phyloP scores from a whole-genome alignment of 164 flowering plant species.

The Stephania japonica region DNA sequence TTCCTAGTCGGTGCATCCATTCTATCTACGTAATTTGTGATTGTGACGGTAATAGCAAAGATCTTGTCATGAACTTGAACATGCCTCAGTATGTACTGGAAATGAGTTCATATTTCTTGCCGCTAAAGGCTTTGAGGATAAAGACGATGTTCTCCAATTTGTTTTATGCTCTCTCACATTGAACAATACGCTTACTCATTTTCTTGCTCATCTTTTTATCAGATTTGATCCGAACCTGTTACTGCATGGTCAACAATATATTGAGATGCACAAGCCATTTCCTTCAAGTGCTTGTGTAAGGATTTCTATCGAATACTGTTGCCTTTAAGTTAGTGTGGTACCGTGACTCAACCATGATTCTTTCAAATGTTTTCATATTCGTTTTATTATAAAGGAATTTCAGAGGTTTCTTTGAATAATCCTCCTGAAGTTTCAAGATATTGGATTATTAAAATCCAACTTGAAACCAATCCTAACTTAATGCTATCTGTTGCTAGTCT shows the following conservation, averaged over 20 bases:
- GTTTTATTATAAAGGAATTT: not conserved
- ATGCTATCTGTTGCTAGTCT: not conserved
- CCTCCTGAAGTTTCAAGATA: not conserved
- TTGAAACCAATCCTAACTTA: not conserved
- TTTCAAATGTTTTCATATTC: not conserved
- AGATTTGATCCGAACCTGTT: conserved; percentile 81
- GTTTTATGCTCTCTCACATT: conserved; percentile 4
- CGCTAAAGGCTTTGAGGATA: not conserved
- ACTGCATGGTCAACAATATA: conserved; percentile 89
- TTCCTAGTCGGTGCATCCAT: not conserved
- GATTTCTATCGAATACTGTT: conserved; percentile 3
- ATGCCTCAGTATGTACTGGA: not conserved
- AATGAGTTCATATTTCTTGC: not conserved
- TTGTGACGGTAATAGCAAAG: not conserved
- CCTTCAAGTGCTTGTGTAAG: conserved; percentile 78
- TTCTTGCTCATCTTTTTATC: conserved; percentile 15
- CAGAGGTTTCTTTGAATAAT: not conserved
- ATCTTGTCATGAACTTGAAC: not conserved
- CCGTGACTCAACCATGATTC: not conserved
- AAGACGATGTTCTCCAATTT: not conserved
- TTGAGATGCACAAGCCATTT: conserved; percentile 74
- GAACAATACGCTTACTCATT: not conserved
- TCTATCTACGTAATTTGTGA: not conserved
- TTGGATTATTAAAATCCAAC: not conserved
- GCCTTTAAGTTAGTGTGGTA: not conserved